phyloP scores from a whole-genome alignment of 2,329 filamentous ascomycete genomes.

The Penicillium sp. region DNA sequence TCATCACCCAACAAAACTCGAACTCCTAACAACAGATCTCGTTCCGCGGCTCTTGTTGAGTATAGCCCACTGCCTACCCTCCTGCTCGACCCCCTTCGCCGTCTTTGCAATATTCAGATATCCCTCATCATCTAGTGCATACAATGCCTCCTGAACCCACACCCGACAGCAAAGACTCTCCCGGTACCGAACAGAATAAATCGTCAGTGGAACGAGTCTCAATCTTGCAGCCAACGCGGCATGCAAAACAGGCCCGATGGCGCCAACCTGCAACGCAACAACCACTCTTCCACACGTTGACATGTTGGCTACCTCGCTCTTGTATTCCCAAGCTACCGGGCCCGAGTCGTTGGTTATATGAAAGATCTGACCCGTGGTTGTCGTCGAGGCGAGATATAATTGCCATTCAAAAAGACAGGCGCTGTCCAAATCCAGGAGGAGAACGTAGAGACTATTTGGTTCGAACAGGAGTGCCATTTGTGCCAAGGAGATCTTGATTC shows the following conservation, averaged over 20 bases:
- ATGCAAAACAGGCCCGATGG: conserved; percentile 19
- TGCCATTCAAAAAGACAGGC: conserved; percentile 25
- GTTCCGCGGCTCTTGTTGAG: conserved; percentile 5
- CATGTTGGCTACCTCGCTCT: conserved; percentile 9
- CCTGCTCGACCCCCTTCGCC: conserved; percentile 19
- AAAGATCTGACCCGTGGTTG: conserved; percentile 16
- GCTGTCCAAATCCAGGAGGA: conserved; percentile 21
- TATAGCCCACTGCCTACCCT: conserved; percentile 15
- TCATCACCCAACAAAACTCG: conserved; percentile 1
- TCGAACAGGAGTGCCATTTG: conserved; percentile 11
- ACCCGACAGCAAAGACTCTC: conserved; percentile 22
- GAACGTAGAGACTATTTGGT: conserved; percentile 23
- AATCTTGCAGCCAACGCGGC: conserved; percentile 17
- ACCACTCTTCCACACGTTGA: conserved; percentile 10
- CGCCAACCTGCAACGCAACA: conserved; percentile 24
- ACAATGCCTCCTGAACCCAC: conserved; percentile 28
- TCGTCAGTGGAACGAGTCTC: conserved; percentile 15
- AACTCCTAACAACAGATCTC: conserved; percentile 6
- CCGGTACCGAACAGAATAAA: conserved; percentile 22
- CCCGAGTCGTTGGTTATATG: conserved; percentile 19
- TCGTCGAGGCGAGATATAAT: conserved; percentile 22
- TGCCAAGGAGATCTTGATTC: background rate
- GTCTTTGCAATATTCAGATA: conserved; percentile 19
- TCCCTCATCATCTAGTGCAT: conserved; percentile 26
- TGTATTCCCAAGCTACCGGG: conserved; percentile 18